Percentiles rank a stretch among this genome's conserved stretches.
These are phyloP conservation scores for Xylaria telfairii DNA, from an alignment of 495 filamentous ascomycete genomes.

Conservation along the genomic window DNA sequence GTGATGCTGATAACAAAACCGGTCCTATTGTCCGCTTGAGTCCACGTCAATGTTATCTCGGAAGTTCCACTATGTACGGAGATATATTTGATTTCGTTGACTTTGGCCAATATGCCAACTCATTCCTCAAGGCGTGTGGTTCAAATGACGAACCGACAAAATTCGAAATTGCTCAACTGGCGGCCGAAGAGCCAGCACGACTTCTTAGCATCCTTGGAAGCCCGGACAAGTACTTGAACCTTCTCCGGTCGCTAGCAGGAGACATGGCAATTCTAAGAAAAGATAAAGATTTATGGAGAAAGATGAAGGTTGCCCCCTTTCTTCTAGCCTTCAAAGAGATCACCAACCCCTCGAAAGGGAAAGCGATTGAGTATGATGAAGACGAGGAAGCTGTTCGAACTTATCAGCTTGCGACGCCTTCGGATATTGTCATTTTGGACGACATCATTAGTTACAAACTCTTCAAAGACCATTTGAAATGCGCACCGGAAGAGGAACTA, in stretches of 20 bases:
- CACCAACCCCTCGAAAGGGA: slow-evolving; percentile 53
- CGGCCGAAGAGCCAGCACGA: slow-evolving; percentile 78
- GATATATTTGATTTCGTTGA: slow-evolving; percentile 97
- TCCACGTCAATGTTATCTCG: slow-evolving; percentile 78
- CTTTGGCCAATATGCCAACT: slow-evolving; percentile 85
- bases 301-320: slow-evolving; percentile 77
- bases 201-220: slow-evolving; percentile 78
- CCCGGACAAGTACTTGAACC: slow-evolving; percentile 81
- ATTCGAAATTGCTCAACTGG: slow-evolving; percentile 77
- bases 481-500: slow-evolving; percentile 84
- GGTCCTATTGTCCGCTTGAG: slow-evolving; percentile 50
- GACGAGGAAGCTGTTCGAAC: slow-evolving; percentile 72
- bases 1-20: slow-evolving; percentile 33
- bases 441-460: slow-evolving; percentile 83
- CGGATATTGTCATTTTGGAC: slow-evolving; percentile 79
- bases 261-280: slow-evolving; percentile 70
- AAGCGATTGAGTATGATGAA: slow-evolving; percentile 66
- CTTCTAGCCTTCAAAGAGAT: slow-evolving; percentile 83
- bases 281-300: slow-evolving; percentile 75
- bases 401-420: slow-evolving; percentile 73
- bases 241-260: slow-evolving; percentile 79
- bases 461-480: slow-evolving; percentile 81
- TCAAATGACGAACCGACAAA: slow-evolving; percentile 90
- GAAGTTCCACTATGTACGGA: slow-evolving; percentile 72
- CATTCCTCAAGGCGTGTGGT: slow-evolving; percentile 84